Conservation (phyloP, 805 yeast genomes). For the Pichia kluyveri region DNA sequence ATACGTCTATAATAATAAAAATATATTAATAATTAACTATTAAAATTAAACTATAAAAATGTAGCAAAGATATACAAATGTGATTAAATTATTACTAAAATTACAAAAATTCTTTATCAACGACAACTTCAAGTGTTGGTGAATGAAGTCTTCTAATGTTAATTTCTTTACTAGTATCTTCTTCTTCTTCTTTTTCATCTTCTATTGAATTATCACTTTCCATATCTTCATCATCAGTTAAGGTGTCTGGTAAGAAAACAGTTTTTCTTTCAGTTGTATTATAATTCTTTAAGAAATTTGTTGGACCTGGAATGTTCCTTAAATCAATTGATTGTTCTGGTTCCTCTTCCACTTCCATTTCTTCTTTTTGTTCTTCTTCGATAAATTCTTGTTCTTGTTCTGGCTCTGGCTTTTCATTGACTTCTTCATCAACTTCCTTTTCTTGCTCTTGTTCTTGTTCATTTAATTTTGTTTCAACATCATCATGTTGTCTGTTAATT, state of each 20-base stretch:
- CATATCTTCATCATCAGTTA: conserved; percentile 1
- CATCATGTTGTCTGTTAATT: neutral
- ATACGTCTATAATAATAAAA: too few species aligned
- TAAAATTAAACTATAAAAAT: too few species aligned
- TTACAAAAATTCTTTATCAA: conserved; percentile 16
- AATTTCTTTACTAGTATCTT: neutral
- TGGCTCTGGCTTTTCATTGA: too few species aligned
- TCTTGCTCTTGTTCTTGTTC: too few species aligned
- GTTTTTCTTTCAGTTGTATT: conserved; percentile 20
- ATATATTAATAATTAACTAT: neutral
- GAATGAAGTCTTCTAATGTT: conserved; percentile 6
- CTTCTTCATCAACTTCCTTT: too few species aligned
- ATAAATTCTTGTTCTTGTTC: too few species aligned
- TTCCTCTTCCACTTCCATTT: too few species aligned
- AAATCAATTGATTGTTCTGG: too few species aligned
- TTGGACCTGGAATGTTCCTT: too few species aligned
- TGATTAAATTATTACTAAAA: neutral
- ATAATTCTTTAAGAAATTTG: conserved; percentile 17
- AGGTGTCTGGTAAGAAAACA: conserved; percentile 14
- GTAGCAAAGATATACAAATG: neutral
- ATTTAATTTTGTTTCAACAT: neutral
- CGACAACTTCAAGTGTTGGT: conserved; percentile 16
- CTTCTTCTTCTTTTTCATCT: neutral
- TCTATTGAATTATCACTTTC: neutral
- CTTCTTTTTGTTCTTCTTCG: too few species aligned